These are phyloP conservation scores for Bertia moriformis DNA, from an alignment of 2,329 filamentous ascomycete genomes.

Conservation along the genomic window DNA sequence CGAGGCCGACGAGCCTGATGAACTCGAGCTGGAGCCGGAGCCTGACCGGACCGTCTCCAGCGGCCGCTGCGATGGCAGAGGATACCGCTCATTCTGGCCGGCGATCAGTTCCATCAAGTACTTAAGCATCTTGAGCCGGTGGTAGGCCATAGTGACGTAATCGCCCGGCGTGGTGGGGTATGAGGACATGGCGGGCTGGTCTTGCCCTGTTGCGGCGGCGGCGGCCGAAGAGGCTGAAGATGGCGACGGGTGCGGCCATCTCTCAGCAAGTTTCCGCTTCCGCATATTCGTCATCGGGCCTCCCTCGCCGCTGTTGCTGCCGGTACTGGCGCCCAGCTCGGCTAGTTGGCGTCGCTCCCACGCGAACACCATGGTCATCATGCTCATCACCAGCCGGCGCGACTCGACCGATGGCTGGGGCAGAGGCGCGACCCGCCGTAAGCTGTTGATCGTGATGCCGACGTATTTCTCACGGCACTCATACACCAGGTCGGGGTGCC, in stretches of 20 bases:
- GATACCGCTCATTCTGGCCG: constrained; percentile 72
- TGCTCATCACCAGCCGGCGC: constrained; percentile 76
- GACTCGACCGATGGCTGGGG: constrained; percentile 66
- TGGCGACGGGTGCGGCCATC: constrained; percentile 29
- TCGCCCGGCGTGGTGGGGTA: constrained; percentile 41
- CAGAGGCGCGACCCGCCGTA: constrained; percentile 74
- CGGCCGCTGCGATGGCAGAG: constrained; percentile 55
- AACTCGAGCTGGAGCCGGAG: too few relatives aligned
- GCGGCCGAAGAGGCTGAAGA: constrained; percentile 45
- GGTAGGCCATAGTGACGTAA: constrained; percentile 51
- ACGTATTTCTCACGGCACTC: constrained; percentile 87
- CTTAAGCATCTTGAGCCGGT: constrained; percentile 73
- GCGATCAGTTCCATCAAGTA: constrained; percentile 94
- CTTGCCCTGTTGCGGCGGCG: too few relatives aligned
- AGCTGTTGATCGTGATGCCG: constrained; percentile 70
- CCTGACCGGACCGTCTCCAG: too few relatives aligned
- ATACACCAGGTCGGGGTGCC: constrained; percentile 85
- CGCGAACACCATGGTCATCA: constrained; percentile 79
- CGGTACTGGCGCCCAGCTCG: constrained; percentile 37
- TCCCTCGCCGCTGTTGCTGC: constrained; percentile 31
- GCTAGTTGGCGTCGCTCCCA: constrained; percentile 82
- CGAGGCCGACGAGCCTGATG: too few relatives aligned
- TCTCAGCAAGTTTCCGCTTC: constrained; percentile 59
- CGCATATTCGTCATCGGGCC: too few relatives aligned
- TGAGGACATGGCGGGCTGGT: constrained; percentile 27